Percentiles rank a stretch among this genome's conserved stretches.
Conservation (phyloP, 805 yeast genomes). For the Kodamaea kakaduensis region DNA sequence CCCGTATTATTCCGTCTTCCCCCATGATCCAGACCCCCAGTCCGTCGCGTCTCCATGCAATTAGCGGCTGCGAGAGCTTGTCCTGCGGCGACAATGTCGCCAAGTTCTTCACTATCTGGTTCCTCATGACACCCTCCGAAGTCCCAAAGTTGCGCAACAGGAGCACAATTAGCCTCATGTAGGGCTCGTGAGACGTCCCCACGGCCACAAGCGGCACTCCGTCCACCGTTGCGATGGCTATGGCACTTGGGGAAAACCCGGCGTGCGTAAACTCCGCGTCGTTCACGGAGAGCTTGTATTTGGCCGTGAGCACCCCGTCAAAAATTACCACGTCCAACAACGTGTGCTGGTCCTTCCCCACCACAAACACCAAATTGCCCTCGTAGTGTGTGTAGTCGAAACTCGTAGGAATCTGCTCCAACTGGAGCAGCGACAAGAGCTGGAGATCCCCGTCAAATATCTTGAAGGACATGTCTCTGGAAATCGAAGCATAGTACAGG, state of each 20-base stretch:
- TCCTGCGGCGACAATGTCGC: conserved; percentile 64
- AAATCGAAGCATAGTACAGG: conserved; percentile 48
- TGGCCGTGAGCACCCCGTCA: conserved; percentile 10
- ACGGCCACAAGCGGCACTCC: conserved; percentile 43
- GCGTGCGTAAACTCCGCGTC: conserved; percentile 69
- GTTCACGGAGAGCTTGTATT: conserved; percentile 53
- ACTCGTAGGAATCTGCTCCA: conserved; percentile 52
- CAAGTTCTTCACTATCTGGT: conserved; percentile 26
- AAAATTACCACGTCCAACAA: conserved; percentile 43
- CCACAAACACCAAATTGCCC: conserved; percentile 39
- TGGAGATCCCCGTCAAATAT: conserved; percentile 16
- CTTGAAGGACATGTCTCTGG: conserved; percentile 52
- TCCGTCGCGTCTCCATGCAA: conserved; percentile 39
- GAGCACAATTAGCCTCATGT: conserved; percentile 61
- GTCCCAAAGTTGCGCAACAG: conserved; percentile 32
- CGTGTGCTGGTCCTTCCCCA: conserved; percentile 60
- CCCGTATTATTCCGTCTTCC: conserved; percentile 65
- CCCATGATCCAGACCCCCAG: conserved; percentile 65
- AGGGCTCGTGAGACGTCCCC: conserved; percentile 77
- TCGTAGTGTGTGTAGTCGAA: conserved; percentile 32
- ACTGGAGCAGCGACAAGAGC: conserved; percentile 22
- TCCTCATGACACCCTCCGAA: conserved; percentile 18
- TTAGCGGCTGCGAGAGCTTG: conserved; percentile 51
- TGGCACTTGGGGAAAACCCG: conserved; percentile 56
- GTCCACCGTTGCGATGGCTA: conserved; percentile 19